phyloP scores from a whole-genome alignment of 768 basidiomycete species.

The Dentipellis sp. region DNA sequence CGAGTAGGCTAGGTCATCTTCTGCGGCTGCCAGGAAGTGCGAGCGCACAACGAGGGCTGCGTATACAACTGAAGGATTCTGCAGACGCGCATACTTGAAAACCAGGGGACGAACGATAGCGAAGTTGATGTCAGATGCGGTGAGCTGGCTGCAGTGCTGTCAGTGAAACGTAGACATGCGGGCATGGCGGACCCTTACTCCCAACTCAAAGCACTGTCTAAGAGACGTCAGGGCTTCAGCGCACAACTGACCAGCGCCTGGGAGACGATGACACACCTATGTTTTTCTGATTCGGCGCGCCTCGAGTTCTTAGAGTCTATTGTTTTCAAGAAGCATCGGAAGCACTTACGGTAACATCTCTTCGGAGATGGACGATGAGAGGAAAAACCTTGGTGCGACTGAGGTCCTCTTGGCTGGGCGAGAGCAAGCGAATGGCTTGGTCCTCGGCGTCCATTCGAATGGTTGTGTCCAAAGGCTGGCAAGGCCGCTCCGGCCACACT shows the following conservation, averaged over 20 bases:
- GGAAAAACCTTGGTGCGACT: conserved; percentile 70
- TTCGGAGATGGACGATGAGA: conserved; percentile 64
- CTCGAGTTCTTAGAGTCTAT: not conserved
- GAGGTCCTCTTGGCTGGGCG: conserved; percentile 48
- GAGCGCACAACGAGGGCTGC: conserved; percentile 70
- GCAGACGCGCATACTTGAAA: conserved; percentile 65
- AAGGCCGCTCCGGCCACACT: not conserved
- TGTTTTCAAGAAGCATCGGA: not conserved
- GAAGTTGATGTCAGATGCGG: conserved; percentile 77
- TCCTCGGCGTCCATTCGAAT: conserved; percentile 27
- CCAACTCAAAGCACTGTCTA: conserved; percentile 68
- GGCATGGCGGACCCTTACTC: conserved; percentile 42
- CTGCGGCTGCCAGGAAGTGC: conserved; percentile 65
- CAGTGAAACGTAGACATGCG: conserved; percentile 3
- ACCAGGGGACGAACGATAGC: conserved; percentile 71
- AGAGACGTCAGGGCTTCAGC: not conserved
- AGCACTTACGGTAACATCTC: conserved; percentile 53
- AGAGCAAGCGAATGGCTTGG: conserved; percentile 27
- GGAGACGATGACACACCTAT: conserved; percentile 15
- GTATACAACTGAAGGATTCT: conserved; percentile 69
- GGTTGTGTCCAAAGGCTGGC: not conserved
- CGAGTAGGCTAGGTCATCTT: conserved; percentile 68
- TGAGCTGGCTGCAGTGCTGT: conserved; percentile 50
- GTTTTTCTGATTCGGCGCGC: conserved; percentile 16
- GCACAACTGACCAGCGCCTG: not conserved